phyloP scores from a whole-genome alignment of 495 filamentous ascomycete genomes.

The Penicillium atrosanguineum region DNA sequence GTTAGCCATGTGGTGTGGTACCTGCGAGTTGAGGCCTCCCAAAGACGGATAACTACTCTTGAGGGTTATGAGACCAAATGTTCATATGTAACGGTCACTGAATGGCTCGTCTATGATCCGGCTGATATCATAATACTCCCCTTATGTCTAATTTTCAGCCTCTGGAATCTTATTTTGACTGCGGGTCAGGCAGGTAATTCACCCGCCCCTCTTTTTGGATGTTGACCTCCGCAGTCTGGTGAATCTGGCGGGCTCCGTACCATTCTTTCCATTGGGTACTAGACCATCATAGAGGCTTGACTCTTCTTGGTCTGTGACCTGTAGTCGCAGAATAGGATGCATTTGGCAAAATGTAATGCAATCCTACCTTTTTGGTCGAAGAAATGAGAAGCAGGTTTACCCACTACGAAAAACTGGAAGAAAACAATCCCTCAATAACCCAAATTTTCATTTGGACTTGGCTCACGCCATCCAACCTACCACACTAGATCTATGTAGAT shows the following conservation, averaged over 20 bases:
- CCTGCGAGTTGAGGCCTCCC: not conserved
- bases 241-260: too few relatives aligned
- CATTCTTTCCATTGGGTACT: too few relatives aligned
- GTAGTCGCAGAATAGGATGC: not conserved
- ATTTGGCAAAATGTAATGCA: not conserved
- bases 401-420: not conserved
- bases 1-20: not conserved
- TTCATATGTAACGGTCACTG: too few relatives aligned
- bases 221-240: too few relatives aligned
- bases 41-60: too few relatives aligned
- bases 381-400: not conserved
- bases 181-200: too few relatives aligned
- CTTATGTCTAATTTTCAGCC: not conserved
- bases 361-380: not conserved
- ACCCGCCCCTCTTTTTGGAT: too few relatives aligned
- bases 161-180: not conserved
- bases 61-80: too few relatives aligned
- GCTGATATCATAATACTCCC: not conserved
- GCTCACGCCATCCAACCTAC: not conserved
- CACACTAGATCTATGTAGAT: not conserved
- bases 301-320: not conserved
- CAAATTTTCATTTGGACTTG: not conserved
- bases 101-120: not conserved
- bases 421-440: not conserved
- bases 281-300: not conserved